Conservation (phyloP, 768 basidiomycete species). For the Kwoniella dendrophila region DNA sequence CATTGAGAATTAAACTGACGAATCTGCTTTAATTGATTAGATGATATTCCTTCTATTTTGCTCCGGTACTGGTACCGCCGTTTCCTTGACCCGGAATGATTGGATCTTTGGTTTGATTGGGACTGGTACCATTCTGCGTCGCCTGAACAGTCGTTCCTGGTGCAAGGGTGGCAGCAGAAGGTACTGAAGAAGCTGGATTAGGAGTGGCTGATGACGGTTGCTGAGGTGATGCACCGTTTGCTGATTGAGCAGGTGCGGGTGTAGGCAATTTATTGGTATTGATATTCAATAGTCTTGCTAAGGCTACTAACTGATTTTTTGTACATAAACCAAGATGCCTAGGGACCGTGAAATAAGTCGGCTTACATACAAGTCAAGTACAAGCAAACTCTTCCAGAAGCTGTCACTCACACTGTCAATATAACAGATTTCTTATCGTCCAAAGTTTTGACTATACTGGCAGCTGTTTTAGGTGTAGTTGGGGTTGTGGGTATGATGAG, state of each 20-base stretch:
- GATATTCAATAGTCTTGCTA: conserved; percentile 28
- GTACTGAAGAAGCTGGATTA: not conserved
- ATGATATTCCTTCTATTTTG: too few species aligned
- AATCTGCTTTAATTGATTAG: too few species aligned
- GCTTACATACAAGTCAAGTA: not conserved
- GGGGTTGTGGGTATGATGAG: conserved; percentile 7
- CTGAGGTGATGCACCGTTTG: not conserved
- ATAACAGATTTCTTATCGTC: conserved; percentile 30
- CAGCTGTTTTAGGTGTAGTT: conserved; percentile 21
- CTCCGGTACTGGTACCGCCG: too few species aligned
- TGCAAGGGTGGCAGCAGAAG: not conserved
- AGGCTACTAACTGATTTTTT: conserved; percentile 20
- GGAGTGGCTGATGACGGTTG: too few species aligned
- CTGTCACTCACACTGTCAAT: conserved; percentile 30
- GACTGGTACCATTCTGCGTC: too few species aligned
- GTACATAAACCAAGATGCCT: conserved; percentile 23
- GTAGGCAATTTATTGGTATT: conserved; percentile 7
- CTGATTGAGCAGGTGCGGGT: not conserved
- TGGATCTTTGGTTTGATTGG: too few species aligned
- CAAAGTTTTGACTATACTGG: conserved; percentile 15
- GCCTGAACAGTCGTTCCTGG: too few species aligned
- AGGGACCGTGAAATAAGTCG: not conserved
- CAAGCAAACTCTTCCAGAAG: too few species aligned
- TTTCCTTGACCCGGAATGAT: too few species aligned
- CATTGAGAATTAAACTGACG: too few species aligned